Base-by-base conservation (phyloP, 129 eudicot species). In the Tagetes patula region DNA sequence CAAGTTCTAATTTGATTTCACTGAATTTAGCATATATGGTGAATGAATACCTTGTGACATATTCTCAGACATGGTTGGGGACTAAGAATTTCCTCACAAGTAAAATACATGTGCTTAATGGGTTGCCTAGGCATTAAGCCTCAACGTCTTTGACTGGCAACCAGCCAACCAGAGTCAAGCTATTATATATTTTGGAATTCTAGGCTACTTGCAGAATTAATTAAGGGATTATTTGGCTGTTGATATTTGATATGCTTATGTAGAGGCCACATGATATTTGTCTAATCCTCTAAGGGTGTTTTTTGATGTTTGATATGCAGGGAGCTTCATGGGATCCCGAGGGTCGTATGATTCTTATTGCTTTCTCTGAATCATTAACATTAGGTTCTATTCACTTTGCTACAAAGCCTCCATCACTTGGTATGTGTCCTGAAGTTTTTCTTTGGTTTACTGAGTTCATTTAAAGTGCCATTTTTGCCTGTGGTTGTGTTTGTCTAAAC, bases 281-380 rank as follows among this genome's bases (percentile, higher is more conserved):
- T n/a, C n/a, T n/a, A n/a, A n/a, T n/a, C n/a, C n/a, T 53, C 41
- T 77, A 74, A 70, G 36, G 12, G 54, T 73, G 68, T 71, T 66
- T n/a, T 69, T 38, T 56, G 48, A 62, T 73, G 39, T 73, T 11
- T 73, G 49, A 71, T 75, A 72, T 41, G 49, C 81, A 94, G 99
- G 97, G 99, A 76, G 99, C 99, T 82, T 70, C 96, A 60, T 95
- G 99, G 99, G 99, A 95, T 91, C 99, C 99, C 52, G 94, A 95
- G 82, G 96, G 99, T 39, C 91, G 89, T 70, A 90, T 88, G 91
- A 82, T 95, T 75, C 91, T 95, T 67, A 60, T 95, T 69, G 81
- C 97, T 46, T 95, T 88, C 70, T 95, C 96, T n/a, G 89, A 88
- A 76, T 95, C 99, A 13, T 76, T 89, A 27, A 77, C 97, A 13